Conservation (phyloP, 352 stramenopile genomes). For the Chrysophaeum taylorii region DNA sequence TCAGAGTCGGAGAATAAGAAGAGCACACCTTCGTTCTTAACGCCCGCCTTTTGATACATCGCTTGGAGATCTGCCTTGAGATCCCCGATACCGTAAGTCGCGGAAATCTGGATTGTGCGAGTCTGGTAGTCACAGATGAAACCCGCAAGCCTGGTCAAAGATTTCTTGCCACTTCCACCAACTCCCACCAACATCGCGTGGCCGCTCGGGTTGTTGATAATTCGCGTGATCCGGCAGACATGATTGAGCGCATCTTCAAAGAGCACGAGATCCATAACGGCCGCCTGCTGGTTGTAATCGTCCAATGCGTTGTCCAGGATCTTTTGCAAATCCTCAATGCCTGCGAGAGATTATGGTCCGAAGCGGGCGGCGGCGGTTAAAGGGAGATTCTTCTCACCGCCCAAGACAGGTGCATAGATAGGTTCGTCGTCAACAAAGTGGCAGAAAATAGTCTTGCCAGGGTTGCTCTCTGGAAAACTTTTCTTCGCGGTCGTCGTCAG, state of each 20-base stretch:
- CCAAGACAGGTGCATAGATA: constrained; percentile 19
- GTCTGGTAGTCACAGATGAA: constrained; percentile 82
- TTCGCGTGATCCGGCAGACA: constrained; percentile 73
- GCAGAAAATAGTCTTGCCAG: constrained; percentile 69
- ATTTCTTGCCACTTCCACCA: constrained; percentile 72
- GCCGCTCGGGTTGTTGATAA: constrained; percentile 72
- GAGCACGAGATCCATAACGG: constrained; percentile 84
- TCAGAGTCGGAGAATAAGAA: constrained; percentile 84
- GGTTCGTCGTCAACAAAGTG: constrained; percentile 57
- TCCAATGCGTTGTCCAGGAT: constrained; percentile 77
- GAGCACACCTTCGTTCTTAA: constrained; percentile 68
- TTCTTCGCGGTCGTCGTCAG: constrained; percentile 24
- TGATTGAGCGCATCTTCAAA: constrained; percentile 83
- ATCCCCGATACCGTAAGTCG: constrained; percentile 69
- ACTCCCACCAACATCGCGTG: constrained; percentile 81
- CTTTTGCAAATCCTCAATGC: constrained; percentile 52
- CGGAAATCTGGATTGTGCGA: constrained; percentile 80
- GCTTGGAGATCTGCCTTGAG: constrained; percentile 82
- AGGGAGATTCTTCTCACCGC: no score
- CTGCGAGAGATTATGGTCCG: constrained; percentile 32
- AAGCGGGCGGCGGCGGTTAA: no score
- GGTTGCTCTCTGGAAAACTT: constrained; percentile 23
- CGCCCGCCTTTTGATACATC: constrained; percentile 70
- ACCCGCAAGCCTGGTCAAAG: constrained; percentile 67
- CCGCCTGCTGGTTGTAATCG: constrained; percentile 85